phyloP scores from a whole-genome alignment of 73 alveolate genomes.

The Blepharisma stoltei region DNA sequence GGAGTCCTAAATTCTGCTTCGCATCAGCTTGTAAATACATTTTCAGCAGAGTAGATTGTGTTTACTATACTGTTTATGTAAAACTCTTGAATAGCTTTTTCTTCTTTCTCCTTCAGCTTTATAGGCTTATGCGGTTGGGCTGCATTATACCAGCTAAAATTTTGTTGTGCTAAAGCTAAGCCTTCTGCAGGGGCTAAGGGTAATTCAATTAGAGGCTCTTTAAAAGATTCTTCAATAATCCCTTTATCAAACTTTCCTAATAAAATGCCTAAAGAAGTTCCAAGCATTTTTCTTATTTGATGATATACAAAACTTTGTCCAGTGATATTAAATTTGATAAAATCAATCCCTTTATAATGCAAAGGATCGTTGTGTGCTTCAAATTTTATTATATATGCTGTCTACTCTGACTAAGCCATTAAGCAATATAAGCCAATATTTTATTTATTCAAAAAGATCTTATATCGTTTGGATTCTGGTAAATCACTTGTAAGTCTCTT shows the following conservation, averaged over 20 bases:
- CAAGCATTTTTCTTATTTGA: slow-evolving; percentile 95
- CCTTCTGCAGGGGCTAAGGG: slow-evolving; percentile 82
- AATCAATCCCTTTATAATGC: slow-evolving; percentile 63
- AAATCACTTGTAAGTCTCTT: slow-evolving; percentile 67
- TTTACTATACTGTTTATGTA: background rate
- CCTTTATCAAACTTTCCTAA: slow-evolving; percentile 46
- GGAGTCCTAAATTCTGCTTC: background rate
- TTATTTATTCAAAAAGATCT: too few relatives aligned
- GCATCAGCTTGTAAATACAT: background rate
- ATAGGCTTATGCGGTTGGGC: background rate
- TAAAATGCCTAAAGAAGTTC: slow-evolving; percentile 63
- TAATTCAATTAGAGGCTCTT: slow-evolving; percentile 46
- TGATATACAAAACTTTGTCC: slow-evolving; percentile 95
- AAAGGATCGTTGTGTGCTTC: slow-evolving; percentile 59
- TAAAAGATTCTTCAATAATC: slow-evolving; percentile 50
- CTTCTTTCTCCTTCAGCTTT: background rate
- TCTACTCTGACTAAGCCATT: too few relatives aligned
- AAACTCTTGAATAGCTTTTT: background rate
- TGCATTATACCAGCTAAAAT: background rate
- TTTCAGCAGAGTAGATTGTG: background rate
- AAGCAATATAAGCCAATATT: too few relatives aligned
- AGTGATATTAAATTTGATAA: slow-evolving; percentile 64
- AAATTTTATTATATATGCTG: slow-evolving; percentile 49
- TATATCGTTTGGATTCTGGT: slow-evolving; percentile 80
- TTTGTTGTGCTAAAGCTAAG: slow-evolving; percentile 15